Conservation (phyloP, 495 filamentous ascomycete genomes). For the Penicillium chermesinum region DNA sequence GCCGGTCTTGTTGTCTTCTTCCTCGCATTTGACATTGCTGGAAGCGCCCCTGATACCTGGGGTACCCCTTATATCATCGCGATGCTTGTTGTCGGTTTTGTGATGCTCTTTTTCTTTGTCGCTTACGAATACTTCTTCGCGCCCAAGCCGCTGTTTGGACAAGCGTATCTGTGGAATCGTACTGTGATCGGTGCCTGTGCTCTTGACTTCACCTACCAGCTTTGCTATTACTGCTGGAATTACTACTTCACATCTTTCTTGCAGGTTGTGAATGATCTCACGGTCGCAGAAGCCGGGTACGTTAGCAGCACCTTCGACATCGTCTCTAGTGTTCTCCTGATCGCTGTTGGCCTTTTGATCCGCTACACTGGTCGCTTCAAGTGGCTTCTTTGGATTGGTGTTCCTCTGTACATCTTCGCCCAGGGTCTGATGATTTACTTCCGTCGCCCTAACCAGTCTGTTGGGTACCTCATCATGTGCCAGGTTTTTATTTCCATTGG, state of each 20-base stretch:
- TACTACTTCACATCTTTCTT: slow-evolving; percentile 63
- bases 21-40: slow-evolving; percentile 51
- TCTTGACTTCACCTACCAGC: slow-evolving; percentile 50
- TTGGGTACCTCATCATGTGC: slow-evolving; percentile 65
- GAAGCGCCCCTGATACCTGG: slow-evolving; percentile 40
- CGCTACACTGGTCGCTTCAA: slow-evolving; percentile 50
- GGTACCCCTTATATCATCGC: slow-evolving; percentile 44
- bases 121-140: slow-evolving; percentile 51
- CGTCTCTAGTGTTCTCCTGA: slow-evolving; percentile 37
- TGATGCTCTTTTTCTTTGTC: slow-evolving; percentile 48
- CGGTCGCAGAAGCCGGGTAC: slow-evolving; percentile 50
- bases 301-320: slow-evolving; percentile 46
- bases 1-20: slow-evolving; percentile 55
- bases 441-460: slow-evolving; percentile 48
- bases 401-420: slow-evolving; percentile 53
- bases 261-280: slow-evolving; percentile 62
- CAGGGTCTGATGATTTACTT: slow-evolving; percentile 58
- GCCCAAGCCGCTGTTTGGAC: slow-evolving; percentile 50
- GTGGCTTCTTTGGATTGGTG: slow-evolving; percentile 48
- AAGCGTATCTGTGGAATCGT: slow-evolving; percentile 50
- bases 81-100: slow-evolving; percentile 51
- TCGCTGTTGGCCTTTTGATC: slow-evolving; percentile 48
- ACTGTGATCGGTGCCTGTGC: slow-evolving; percentile 58
- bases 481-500: slow-evolving; percentile 66
- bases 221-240: slow-evolving; percentile 38